These are phyloP conservation scores for Epichloe typhina DNA, from an alignment of 2,329 filamentous ascomycete genomes.

Conservation along the genomic window DNA sequence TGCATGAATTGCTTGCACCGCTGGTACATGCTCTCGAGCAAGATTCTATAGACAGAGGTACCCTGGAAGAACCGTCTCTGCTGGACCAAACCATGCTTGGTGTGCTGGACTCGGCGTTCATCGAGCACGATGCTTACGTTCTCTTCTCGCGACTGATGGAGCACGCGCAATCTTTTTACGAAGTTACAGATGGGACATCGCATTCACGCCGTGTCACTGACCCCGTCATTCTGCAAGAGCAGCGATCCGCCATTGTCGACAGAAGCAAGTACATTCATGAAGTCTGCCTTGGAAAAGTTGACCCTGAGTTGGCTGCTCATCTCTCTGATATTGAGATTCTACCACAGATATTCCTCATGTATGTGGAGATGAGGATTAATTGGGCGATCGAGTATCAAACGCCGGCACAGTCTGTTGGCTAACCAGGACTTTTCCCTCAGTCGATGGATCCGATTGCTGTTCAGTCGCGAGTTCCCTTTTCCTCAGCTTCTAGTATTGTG, in stretches of 20 bases:
- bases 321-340: slow-evolving; percentile 74
- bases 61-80: slow-evolving; percentile 17
- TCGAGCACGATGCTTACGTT: slow-evolving; percentile 85
- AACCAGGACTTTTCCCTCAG: slow-evolving; percentile 26
- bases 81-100: slow-evolving; percentile 44
- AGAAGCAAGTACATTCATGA: slow-evolving; percentile 82
- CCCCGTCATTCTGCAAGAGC: slow-evolving; percentile 15
- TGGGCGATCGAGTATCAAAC: not conserved
- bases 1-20: slow-evolving; percentile 91
- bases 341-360: slow-evolving; percentile 96
- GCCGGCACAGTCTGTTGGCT: slow-evolving; percentile 1
- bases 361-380: slow-evolving; percentile 16
- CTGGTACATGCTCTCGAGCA: slow-evolving; percentile 73
- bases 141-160: slow-evolving; percentile 84
- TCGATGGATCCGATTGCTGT: slow-evolving; percentile 86
- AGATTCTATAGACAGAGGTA: slow-evolving; percentile 54
- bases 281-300: slow-evolving; percentile 60
- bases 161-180: slow-evolving; percentile 74
- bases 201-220: slow-evolving; percentile 8
- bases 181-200: slow-evolving; percentile 32
- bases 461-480: slow-evolving; percentile 87
- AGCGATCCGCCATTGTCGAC: slow-evolving; percentile 55
- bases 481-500: slow-evolving; percentile 73
- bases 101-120: slow-evolving; percentile 56
- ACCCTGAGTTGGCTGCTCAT: slow-evolving; percentile 72